Percentiles rank a stretch among this genome's conserved stretches.
These are phyloP conservation scores for Spiromastix sp. DNA, from an alignment of 2,329 filamentous ascomycete species.

Conservation along the genomic window DNA sequence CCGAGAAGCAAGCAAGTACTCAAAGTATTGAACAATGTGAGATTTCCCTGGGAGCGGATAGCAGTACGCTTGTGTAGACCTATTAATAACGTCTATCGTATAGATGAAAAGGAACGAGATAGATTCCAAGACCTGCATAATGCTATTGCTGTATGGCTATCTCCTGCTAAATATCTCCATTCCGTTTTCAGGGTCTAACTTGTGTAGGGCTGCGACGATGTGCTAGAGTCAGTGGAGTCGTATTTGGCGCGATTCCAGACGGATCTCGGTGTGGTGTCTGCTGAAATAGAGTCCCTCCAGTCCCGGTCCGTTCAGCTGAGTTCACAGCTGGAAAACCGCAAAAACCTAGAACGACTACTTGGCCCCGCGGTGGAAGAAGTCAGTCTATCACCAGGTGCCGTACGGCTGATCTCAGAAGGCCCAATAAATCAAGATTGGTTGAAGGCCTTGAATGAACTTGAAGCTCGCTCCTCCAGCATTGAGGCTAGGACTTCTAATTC, in stretches of 20 bases:
- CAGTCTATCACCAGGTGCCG: slow-evolving; percentile 71
- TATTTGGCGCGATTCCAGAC: slow-evolving; percentile 90
- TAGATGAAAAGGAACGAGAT: slow-evolving; percentile 67
- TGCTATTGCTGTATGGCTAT: slow-evolving; percentile 52
- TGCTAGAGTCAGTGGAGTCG: slow-evolving; percentile 82
- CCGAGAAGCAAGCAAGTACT: slow-evolving; percentile 29
- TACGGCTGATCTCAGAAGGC: slow-evolving; percentile 78
- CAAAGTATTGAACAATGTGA: slow-evolving; percentile 65
- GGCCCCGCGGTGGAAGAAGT: slow-evolving; percentile 87
- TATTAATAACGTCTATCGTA: slow-evolving; percentile 9
- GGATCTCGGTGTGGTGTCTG: slow-evolving; percentile 82
- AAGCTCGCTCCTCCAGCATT: slow-evolving; percentile 63
- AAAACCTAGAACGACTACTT: slow-evolving; percentile 76
- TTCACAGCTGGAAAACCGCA: slow-evolving; percentile 76
- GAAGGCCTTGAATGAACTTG: slow-evolving; percentile 70
- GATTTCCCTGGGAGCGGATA: slow-evolving; percentile 20
- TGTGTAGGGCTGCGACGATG: slow-evolving; percentile 67
- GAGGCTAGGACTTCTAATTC: slow-evolving; percentile 55
- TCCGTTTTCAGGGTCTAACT: slow-evolving; percentile 1
- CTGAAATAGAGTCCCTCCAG: slow-evolving; percentile 90
- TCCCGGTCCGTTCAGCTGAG: slow-evolving; percentile 74
- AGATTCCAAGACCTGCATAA: slow-evolving; percentile 85
- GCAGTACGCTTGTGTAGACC: neutral
- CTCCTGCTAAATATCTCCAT: neutral
- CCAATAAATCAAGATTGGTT: slow-evolving; percentile 85